These are phyloP conservation scores for Arthrinium puccinioides DNA, from an alignment of 2,329 filamentous ascomycete species.

Conservation along the genomic window DNA sequence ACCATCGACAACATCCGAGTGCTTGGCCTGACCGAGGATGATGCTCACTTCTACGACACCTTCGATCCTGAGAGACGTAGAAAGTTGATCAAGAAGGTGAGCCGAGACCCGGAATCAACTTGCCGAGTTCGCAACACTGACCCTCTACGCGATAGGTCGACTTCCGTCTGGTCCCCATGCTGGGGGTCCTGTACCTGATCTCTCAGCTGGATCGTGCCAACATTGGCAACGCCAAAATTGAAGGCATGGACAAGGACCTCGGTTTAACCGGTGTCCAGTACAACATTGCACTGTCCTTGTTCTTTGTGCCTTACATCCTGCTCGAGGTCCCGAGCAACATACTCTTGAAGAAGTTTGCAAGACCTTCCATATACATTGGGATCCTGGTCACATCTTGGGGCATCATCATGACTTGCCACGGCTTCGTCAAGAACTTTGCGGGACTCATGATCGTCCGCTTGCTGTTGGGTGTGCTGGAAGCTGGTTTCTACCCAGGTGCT, in stretches of 20 bases:
- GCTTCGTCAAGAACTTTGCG: slow-evolving; percentile 17
- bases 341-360: slow-evolving; percentile 13
- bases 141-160: slow-evolving; percentile 14
- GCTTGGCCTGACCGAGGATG: not conserved
- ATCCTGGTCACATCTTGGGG: not conserved
- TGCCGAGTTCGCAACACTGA: too few species aligned
- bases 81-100: not conserved
- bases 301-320: slow-evolving; percentile 24
- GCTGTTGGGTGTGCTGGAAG: slow-evolving; percentile 27
- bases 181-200: slow-evolving; percentile 17
- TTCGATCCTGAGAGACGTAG: not conserved
- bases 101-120: too few species aligned
- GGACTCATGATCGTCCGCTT: slow-evolving; percentile 18
- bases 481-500: slow-evolving; percentile 23
- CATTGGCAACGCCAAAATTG: slow-evolving; percentile 23
- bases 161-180: slow-evolving; percentile 14
- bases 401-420: slow-evolving; percentile 17
- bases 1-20: not conserved
- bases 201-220: slow-evolving; percentile 19
- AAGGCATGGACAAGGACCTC: slow-evolving; percentile 23
- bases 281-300: slow-evolving; percentile 16
- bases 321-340: slow-evolving; percentile 24
- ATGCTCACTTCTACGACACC: not conserved
- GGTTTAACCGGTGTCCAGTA: slow-evolving; percentile 19
- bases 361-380: not conserved